Evolutionary conservation across 495 filamentous ascomycete species (phyloP).

Genomic region (Hyphodiscus hymeniophilus): DNA sequence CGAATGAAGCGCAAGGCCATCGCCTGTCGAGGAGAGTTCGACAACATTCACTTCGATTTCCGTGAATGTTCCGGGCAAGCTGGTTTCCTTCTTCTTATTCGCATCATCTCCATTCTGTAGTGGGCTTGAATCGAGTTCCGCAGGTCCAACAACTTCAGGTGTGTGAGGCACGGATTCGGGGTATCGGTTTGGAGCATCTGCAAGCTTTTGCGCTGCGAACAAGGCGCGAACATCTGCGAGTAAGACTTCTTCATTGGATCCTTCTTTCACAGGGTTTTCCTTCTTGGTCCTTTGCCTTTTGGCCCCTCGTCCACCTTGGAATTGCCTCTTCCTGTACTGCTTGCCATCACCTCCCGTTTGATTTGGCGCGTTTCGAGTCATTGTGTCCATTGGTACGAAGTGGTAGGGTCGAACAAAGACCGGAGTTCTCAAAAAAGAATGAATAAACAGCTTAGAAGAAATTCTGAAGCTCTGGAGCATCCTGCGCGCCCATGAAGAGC

Average conservation of each 20-base stretch:
- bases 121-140: constrained; percentile 3
- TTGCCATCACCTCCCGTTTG: constrained; percentile 69
- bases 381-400: constrained; percentile 8
- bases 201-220: constrained; percentile 42
- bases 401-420: background rate
- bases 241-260: constrained; percentile 67
- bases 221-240: constrained; percentile 59
- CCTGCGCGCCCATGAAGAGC: too few relatives aligned
- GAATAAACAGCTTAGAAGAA: background rate
- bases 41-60: constrained; percentile 73
- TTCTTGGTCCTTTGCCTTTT: constrained; percentile 44
- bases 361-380: constrained; percentile 39
- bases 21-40: constrained; percentile 81
- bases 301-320: constrained; percentile 14
- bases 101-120: constrained; percentile 8
- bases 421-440: background rate
- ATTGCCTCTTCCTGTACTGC: constrained; percentile 29
- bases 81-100: background rate
- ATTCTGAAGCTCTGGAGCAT: background rate
- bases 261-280: constrained; percentile 41
- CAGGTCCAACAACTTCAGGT: constrained; percentile 17
- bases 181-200: constrained; percentile 17
- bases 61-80: constrained; percentile 57
- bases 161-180: constrained; percentile 7
- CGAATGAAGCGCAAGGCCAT: constrained; percentile 64